Evolutionary conservation across 352 stramenopile species (phyloP).

Genomic region (Pythium brassicae): DNA sequence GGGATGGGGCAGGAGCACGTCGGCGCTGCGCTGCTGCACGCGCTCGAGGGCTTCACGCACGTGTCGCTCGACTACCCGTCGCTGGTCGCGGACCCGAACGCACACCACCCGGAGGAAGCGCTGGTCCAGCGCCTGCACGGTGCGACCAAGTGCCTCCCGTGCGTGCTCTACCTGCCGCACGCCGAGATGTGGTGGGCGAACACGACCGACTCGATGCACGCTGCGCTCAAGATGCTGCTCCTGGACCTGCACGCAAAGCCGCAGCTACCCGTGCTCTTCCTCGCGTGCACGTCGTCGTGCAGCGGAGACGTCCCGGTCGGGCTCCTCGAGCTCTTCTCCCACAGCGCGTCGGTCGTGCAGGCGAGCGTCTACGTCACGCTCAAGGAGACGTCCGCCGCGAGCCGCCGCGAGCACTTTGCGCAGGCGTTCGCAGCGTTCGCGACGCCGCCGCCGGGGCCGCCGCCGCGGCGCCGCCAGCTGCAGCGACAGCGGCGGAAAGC

Average conservation of each 20-base stretch:
- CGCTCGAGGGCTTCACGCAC: conserved; percentile 68
- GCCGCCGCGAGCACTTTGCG: conserved; percentile 51
- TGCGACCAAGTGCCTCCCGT: conserved; percentile 73
- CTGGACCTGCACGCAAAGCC: conserved; percentile 61
- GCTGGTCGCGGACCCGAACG: conserved; percentile 63
- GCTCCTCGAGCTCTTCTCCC: conserved; percentile 54
- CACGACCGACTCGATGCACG: conserved; percentile 66
- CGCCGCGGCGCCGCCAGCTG: conserved; percentile 15
- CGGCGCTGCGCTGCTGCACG: conserved; percentile 57
- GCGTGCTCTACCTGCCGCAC: conserved; percentile 76
- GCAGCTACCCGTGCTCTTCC: conserved; percentile 71
- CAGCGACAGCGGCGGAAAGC: conserved; percentile 8
- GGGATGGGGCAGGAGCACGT: conserved; percentile 79
- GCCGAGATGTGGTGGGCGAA: conserved; percentile 75
- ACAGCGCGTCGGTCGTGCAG: conserved; percentile 31
- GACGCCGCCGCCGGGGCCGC: conserved; percentile 41
- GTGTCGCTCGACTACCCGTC: conserved; percentile 82
- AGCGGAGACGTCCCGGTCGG: conserved; percentile 35
- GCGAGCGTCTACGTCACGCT: conserved; percentile 49
- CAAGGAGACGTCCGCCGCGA: conserved; percentile 18
- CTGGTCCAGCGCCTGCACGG: conserved; percentile 66
- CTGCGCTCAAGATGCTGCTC: conserved; percentile 79
- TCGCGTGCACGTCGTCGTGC: conserved; percentile 59
- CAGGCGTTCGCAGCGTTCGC: conserved; percentile 53
- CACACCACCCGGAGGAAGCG: conserved; percentile 69